Base-by-base conservation (phyloP, 2,329 filamentous ascomycete genomes). In the Sphaerulina musiva region DNA sequence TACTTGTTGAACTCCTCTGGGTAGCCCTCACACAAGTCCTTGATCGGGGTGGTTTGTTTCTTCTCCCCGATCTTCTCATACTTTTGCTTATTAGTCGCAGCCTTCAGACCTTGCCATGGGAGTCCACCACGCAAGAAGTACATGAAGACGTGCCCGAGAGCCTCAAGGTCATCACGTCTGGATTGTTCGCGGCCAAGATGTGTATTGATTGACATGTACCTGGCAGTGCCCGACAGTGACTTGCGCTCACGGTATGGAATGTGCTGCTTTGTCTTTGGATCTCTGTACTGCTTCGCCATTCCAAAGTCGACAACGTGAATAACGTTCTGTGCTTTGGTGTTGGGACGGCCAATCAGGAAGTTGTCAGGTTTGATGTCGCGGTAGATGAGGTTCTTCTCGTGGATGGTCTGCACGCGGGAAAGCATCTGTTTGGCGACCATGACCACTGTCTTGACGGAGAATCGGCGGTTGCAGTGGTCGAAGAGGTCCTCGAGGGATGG, bases 1-100 rank as follows among this genome's bases (percentile, higher is more conserved):
- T 98, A 98, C 74, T 96, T 95, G 78, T 87, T 95, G 73, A 98
- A 95, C 74, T 98, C 91, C 70, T 95, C 89, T 81, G 93, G 92
- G 74, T 95, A 97, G 48, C 89, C 87, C 65, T 96, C 91, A 70
- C 92, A 97, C 12, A 98, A 82, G 66, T 98, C 93, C 77, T 96
- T 95, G 76, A 98, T 95, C 4, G 83, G 82, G 20, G 93, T 97
- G 0, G 92, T 96, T 77, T 97, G 93, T 79, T 98, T 98, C 86
- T 98, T 97, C 79, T 98, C 92, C 44, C 93, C 93, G 73, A 98
- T 98, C 81, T 97, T 97, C 76, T 98, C 93, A 71, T 98, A 98
- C 77, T 98, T 98, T 72, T 98, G 60, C 55, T 62, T 62, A 56
- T 62, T 62, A 20, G 60, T 62, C 11, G 60, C 60, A 29, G 60